Base-by-base conservation (phyloP, 2,329 filamentous ascomycete genomes). In the Amauroascus verrucosus region DNA sequence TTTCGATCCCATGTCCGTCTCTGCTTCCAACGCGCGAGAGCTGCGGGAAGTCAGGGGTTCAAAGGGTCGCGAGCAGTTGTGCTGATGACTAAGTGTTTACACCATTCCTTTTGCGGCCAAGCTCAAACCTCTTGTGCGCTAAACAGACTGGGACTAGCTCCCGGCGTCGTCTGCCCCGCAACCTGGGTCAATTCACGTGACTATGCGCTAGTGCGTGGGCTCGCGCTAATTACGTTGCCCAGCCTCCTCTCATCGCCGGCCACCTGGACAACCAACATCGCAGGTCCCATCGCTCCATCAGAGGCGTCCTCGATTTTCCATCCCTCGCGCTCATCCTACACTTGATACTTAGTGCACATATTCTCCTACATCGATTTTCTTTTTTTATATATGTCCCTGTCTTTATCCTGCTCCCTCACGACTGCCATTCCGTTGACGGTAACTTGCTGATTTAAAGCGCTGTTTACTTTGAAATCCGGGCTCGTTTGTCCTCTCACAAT, bases 241-340 rank as follows among this genome's bases (percentile, higher is more conserved):
- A 52, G 50, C 50, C 50, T 52, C 50, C 38, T 35, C 48, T 49
- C 28, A 38, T 44, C 38, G 30, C 5, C 40, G 50, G 50, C 50
- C 49, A 45, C 50, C 50, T 46, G 43, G 50, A 52, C 50, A 52
- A 52, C 40, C 50, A 37, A 28, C 48, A 45, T 44, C 48, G 48
- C 48, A 43, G 20, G 18, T 20, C 40, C 26, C 6, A 28, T 38
- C 50, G 20, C 18, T 32, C 26, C 24, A 26, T 24, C 30, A 14
- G 18, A 16, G 14, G 6, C 40, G 11, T 33, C 40, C 38, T 51
- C 48, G 9, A 13, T n/a, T 2, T 30, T 32, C 16, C 40, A 32
- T 51, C 40, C 40, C 18, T 20, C 14, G 14, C 22, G 11, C 28
- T 14, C 40, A 32, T 32, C 14, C 16, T n/a, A 28, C 3, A 28